Base-by-base conservation (phyloP, 2,329 filamentous ascomycete genomes). In the Beauveria sp. region DNA sequence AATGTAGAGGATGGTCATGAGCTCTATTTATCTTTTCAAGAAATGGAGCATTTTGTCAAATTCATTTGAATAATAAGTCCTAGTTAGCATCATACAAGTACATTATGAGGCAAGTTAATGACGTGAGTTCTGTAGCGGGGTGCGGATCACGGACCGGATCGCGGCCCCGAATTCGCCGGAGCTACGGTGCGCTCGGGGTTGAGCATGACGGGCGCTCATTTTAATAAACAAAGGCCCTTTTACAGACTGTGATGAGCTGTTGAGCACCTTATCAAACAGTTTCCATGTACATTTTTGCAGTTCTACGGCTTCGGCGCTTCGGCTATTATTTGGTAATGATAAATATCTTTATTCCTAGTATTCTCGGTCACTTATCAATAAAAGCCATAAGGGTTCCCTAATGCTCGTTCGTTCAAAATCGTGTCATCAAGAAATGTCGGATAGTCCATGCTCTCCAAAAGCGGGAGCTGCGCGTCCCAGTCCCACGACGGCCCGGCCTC, bases 371-470 rank as follows among this genome's bases (percentile, higher is more conserved):
- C 10, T 20, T 20, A 14, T 51, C 9, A 51, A 22, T 34, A 34
- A 14, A 51, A 34, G 2, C 4, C 18, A 34, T 12, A 5, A 1
- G 12, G 8, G 28, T 22, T 51, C n/a, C 26, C 22, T 1, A 26
- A 16, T 5, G 16, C 9, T 5, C 20, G 8, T 9, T 34, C 49
- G 18, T 22, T 31, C 18, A 59, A 12, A 43, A 59, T 43, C 5
- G 26, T 31, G 49, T 61, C 50, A 18, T 62, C 49, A 14, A 62
- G 49, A 43, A 63, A 63, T 8, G 48, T 63, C n/a, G 61, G 55
- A 34, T 60, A 63, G 49, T 57, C 55, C 55, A 60, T 63, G 22
- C 26, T 60, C 20, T 63, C 61, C 49, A 63, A 10, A 43, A 57
- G 40, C 26, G 46, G 61, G 16, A 48, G 34, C 42, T 63, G 53